phyloP scores from a whole-genome alignment of 371 early-diverging fungal genomes.

The Syncephalastrum contaminatum region DNA sequence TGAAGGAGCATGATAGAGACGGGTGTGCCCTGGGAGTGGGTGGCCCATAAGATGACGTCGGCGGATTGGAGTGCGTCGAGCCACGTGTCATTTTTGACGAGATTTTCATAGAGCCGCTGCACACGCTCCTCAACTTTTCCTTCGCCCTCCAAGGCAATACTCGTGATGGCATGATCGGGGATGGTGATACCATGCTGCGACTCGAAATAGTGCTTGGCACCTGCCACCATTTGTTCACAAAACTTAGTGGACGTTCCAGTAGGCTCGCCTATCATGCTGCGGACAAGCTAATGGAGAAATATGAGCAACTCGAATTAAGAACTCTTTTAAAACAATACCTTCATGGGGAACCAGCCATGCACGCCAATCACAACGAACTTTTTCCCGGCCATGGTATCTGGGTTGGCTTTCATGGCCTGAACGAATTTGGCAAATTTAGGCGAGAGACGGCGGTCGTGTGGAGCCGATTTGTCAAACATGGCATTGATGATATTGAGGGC shows the following conservation, averaged over 20 bases:
- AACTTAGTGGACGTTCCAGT: constrained; percentile 89
- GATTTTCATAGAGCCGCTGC: constrained; percentile 65
- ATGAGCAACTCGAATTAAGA: too few species aligned
- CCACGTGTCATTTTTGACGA: constrained; percentile 58
- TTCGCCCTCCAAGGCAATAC: constrained; percentile 87
- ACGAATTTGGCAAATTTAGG: constrained; percentile 23
- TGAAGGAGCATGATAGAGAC: constrained; percentile 83
- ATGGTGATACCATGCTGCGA: constrained; percentile 58
- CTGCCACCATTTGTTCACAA: constrained; percentile 81
- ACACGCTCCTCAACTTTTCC: constrained; percentile 89
- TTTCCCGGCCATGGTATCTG: constrained; percentile 26
- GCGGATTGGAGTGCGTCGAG: constrained; percentile 61
- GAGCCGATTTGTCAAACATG: constrained; percentile 15
- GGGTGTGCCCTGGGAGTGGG: constrained; percentile 94
- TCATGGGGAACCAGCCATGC: constrained; percentile 92
- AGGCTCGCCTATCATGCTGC: constrained; percentile 88
- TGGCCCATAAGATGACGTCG: constrained; percentile 84
- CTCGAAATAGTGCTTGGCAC: constrained; percentile 60
- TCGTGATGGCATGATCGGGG: constrained; percentile 61
- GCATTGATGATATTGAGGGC: constrained; percentile 21
- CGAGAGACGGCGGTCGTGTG: constrained; percentile 5
- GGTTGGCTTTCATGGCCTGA: constrained; percentile 26
- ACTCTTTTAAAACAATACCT: too few species aligned
- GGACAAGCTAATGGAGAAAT: constrained; percentile 44
- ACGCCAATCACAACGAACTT: constrained; percentile 73